These are phyloP conservation scores for Rhypophila decipiens DNA, from an alignment of 495 filamentous ascomycete species.

Conservation along the genomic window DNA sequence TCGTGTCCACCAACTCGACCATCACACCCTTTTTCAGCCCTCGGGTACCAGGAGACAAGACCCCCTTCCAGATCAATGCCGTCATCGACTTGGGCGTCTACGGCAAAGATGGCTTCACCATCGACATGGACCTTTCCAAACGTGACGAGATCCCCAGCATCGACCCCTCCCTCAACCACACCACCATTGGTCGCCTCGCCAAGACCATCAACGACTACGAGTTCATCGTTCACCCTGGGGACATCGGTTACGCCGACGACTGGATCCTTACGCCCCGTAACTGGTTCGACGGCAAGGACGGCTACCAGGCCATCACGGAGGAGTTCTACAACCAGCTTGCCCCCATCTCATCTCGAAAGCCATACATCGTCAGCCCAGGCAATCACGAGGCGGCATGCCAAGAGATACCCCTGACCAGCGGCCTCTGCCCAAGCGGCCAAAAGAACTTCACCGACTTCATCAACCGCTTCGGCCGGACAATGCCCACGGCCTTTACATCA, in stretches of 20 bases:
- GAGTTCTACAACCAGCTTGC: constrained; percentile 38
- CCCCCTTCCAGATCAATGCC: constrained; percentile 33
- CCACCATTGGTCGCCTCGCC: constrained; percentile 52
- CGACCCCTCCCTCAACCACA: constrained; percentile 54
- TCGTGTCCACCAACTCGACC: constrained; percentile 49
- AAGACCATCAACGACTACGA: constrained; percentile 52
- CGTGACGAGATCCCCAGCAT: constrained; percentile 46
- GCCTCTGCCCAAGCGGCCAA: constrained; percentile 49
- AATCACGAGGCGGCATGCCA: constrained; percentile 41
- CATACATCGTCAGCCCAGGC: constrained; percentile 39
- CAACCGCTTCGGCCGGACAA: constrained; percentile 47
- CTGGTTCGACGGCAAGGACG: constrained; percentile 32
- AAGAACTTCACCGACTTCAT: constrained; percentile 56
- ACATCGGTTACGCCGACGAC: constrained; percentile 45
- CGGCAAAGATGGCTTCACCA: constrained; percentile 51
- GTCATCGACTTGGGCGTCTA: constrained; percentile 46
- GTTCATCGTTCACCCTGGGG: constrained; percentile 52
- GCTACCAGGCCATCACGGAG: constrained; percentile 39
- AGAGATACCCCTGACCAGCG: constrained; percentile 34
- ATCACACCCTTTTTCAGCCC: constrained; percentile 51
- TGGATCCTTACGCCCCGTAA: constrained; percentile 38
- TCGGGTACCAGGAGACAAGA: constrained; percentile 38
- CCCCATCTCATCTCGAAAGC: constrained; percentile 35
- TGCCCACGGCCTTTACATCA: constrained; percentile 44
- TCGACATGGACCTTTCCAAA: constrained; percentile 40